A percentile compares a stretch with the other conserved stretches of the same genome.
Conservation (phyloP, 2,329 filamentous ascomycete species). For the Ciborinia camelliae region DNA sequence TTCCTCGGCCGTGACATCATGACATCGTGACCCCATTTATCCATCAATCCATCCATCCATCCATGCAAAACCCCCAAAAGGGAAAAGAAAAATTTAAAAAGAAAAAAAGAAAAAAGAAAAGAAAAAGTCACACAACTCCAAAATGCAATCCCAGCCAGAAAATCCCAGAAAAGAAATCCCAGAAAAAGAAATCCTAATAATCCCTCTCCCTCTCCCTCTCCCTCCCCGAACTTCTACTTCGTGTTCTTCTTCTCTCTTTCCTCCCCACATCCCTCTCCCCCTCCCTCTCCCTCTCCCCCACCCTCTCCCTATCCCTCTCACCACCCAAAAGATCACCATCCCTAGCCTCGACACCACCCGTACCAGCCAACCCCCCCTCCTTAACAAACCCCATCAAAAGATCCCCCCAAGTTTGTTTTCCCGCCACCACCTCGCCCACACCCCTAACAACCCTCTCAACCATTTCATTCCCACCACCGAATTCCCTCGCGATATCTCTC, state of each 20-base stretch:
- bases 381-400: constrained; percentile 31
- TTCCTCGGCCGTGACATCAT: too few relatives aligned
- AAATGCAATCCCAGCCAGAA: neutral
- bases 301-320: neutral
- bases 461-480: constrained; percentile 30
- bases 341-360: neutral
- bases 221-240: neutral
- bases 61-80: neutral
- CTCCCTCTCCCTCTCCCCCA: neutral
- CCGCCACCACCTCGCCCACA: constrained; percentile 35
- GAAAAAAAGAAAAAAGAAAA: neutral
- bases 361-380: constrained; percentile 18
- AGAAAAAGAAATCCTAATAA: neutral
- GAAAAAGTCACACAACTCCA: neutral
- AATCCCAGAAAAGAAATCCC: neutral
- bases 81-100: neutral
- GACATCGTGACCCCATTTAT: too few relatives aligned
- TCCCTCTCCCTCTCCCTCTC: constrained; percentile 12
- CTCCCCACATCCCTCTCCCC: neutral
- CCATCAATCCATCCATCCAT: neutral
- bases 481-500: constrained; percentile 15
- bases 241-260: too few relatives aligned
- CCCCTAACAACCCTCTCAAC: constrained; percentile 31
- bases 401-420: constrained; percentile 35
- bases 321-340: neutral